Base-by-base conservation (phyloP, 1,284 basidiomycete species). In the Inonotus hispidus region DNA sequence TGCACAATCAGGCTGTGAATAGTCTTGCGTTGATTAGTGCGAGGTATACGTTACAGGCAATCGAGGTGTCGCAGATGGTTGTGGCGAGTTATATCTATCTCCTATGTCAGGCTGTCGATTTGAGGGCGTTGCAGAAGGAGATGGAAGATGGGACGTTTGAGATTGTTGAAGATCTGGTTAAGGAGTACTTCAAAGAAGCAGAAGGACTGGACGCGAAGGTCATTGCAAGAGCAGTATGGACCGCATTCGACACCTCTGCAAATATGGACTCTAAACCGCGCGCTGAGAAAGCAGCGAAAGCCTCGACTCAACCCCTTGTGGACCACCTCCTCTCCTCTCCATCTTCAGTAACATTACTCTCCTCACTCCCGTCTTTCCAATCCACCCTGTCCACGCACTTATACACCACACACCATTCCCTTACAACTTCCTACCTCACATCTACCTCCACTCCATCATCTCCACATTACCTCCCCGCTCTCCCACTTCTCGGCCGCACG, bases 1-100 rank as follows among this genome's bases (percentile, higher is more conserved):
- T 92, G 87, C 89, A 92, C 68, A 94, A 93, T 68, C 92, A 93
- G 71, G 87, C 90, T 46, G 80, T 93, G 69, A 93, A 92, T 71
- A 92, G 90, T 6, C 77, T 93, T 57, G 91, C 91, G 0, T 77
- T 93, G 61, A 84, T 93, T 60, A 90, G 89, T 37, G 89, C 85
- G 23, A 84, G 92, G 41, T 88, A 88, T 39, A 92, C 92, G 0
- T 76, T 92, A 66, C 83, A 81, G 63, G 82, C 91, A 1, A 74
- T 92, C 5, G 90, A 94, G 63, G 87, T 92, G 3, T 75, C 92
- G 39, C 84, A 88, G 8, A 78, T 92, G 66, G 74, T 93, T 50
- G 82, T 82, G 6, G 81, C 91, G 7, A 85, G 87, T 7, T 92
- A 92, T 71, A 77, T 93, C 32, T 90, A 90, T 70, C 74, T 83